Base-by-base conservation (phyloP, 2,329 filamentous ascomycete genomes). In the Gaeumannomyces sp. region DNA sequence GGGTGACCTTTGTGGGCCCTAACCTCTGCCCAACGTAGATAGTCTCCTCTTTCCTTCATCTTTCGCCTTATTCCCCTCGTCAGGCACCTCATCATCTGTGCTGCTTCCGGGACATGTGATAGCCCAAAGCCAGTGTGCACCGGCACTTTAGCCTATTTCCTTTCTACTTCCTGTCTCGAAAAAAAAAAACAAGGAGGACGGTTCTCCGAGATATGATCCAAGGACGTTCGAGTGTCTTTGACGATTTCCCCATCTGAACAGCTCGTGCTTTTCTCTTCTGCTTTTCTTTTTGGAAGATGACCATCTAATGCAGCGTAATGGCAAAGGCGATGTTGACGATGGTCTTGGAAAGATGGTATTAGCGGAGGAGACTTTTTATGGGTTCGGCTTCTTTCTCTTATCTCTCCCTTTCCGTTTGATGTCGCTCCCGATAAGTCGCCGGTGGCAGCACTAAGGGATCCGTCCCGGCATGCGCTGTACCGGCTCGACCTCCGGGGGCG, bases 251-350 rank as follows among this genome's bases (percentile, higher is more conserved):
- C 6, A 53, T 25, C 22, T 25, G 45, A 53, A 53, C 45, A 53
- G 4, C 19, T 53, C n/a, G 19, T 7, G n/a, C 45, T 53, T n/a
- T 25, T 53, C 19, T 53, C 45, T 25, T 53, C 45, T 25, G 19
- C 16, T n/a, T 53, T 35, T n/a, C n/a, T 10, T 35, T 53, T 25
- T 8, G 3, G 11, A 35, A 10, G 19, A n/a, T 25, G 45, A 22
- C 45, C 45, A 53, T 53, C 45, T n/a, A n/a, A 53, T 53, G 45
- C 45, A 53, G 45, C 45, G 45, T n/a, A 53, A 53, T 53, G 45
- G 45, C 45, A 2, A 8, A 19, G 45, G 11, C 22, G 45, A n/a
- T n/a, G 45, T 25, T 53, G 45, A n/a, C n/a, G n/a, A n/a, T 25
- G 45, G 45, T 25, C 22, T 25, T 53, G 45, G 45, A 53, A 53